Evolutionary conservation across 257 asterid species (phyloP), one percentile per base, ranked within the genome.

Genomic region (Ocimum tenuiflorum): DNA sequence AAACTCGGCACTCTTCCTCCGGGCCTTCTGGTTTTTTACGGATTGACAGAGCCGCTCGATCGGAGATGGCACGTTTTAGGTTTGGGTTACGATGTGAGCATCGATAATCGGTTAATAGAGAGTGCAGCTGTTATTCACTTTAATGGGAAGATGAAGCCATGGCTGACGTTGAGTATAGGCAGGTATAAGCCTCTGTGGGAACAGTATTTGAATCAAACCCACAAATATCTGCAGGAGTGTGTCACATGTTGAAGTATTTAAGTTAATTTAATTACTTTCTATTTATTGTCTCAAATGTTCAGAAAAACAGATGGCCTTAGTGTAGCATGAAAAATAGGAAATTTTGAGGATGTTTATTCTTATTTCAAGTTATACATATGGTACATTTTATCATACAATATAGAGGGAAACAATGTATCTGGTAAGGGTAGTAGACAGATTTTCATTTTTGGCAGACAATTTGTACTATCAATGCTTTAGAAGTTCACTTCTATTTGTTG

Each of bases 51-150:
- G 79, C 94, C 95, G 6, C 88, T 91, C 69, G 97, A 91, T 51
- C 77, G 90, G 79, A 79, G 95, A 77, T 91, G 97, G 97, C 97
- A 88, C 18, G 86, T 86, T 46, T 67, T 88, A 65, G 98, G 98
- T 18, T 67, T 88, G 83, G 98, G 98, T 12, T 81, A 82, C 58
- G 95, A 91, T 64, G 2, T 77, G 57, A 85, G 79, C 65, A 80
- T 91, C 39, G 95, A 88, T 68, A 86, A 75, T 61, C 79, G 85
- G 45, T 77, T 86, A 67, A 85, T 91, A 18, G 96, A 91, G 76
- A 86, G 85, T 47, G 97, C 97, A 29, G 95, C 96, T 3, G 96
- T 86, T 31, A 42, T 88, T 79, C 97, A 86, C 75, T 88, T 79
- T 65, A 91, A 86, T 19, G 97, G 96, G 68, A 86, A 86, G 65